Evolutionary conservation across 225 moss, liverwort and hornwort species (phyloP), one percentile per base, ranked within the genome.

Genomic region (Climacium dendroides): DNA sequence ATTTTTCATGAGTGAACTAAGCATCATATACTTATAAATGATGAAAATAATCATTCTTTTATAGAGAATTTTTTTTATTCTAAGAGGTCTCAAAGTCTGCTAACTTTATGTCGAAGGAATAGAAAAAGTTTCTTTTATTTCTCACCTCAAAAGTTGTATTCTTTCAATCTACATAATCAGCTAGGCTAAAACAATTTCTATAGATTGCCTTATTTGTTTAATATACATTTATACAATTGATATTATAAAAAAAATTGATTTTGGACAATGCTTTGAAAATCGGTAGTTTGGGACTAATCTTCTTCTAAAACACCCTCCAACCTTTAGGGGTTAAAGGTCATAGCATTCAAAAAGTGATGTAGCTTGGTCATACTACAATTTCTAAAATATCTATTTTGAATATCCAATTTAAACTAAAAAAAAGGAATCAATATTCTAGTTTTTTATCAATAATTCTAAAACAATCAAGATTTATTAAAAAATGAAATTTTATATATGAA

Each of bases 301-400:
- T 30, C 30, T 30, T 30, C 7, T 8, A 62, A 62, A 62, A 30
- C 15, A 62, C 62, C 10, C 30, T 30, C 30, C 7, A 62, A 1
- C 7, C 2, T 62, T 26, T 15, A 15, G 15, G 6, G 0, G 2
- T 35, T 35, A n/a, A 22, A 22, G 17, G 10, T 29, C 0, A 1
- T 28, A 72, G 6, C 45, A 72, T 45, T 72, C 6, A 10, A 72
- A 39, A 71, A 71, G 6, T 45, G 16, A 43, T 28, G 28, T 1
- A 71, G 9, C 6, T 71, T 71, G 2, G 5, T 72, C 3, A 45
- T 13, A 17, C 17, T 17, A 28, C 0, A 0, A 72, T 28, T 45
- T 72, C 17, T 10, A 29, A 29, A 71, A 28, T 17, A 29, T 0
- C 1, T 10, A 72, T 72, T 45, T 45, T 10, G 2, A 0, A 29